Evolutionary conservation across 805 yeast species (phyloP).

Genomic region (Wickerhamomyces bovis): DNA sequence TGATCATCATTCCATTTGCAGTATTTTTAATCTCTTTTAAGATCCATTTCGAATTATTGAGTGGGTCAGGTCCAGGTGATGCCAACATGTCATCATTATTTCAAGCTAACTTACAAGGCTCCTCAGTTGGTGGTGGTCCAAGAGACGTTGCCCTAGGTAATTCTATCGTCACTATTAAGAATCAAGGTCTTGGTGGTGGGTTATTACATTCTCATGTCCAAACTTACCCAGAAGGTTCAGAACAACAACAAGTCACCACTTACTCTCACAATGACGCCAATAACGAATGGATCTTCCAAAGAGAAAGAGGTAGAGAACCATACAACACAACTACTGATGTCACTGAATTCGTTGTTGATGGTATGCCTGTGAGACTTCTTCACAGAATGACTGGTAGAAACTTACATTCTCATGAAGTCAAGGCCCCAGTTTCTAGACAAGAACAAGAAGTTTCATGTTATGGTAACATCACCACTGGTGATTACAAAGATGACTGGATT

Average conservation of each 20-base stretch:
- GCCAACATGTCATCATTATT: conserved; percentile 74
- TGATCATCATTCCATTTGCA: conserved; percentile 56
- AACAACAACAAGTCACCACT: conserved; percentile 91
- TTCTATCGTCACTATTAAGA: conserved; percentile 37
- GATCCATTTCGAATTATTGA: conserved; percentile 66
- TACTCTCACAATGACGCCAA: conserved; percentile 86
- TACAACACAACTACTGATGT: conserved; percentile 18
- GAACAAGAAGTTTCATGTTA: conserved; percentile 80
- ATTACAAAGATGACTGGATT: conserved; percentile 71
- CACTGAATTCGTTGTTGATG: conserved; percentile 41
- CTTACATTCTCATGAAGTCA: conserved; percentile 75
- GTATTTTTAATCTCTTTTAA: conserved; percentile 66
- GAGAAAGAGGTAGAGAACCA: conserved; percentile 37
- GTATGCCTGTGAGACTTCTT: conserved; percentile 61
- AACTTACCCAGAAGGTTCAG: conserved; percentile 83
- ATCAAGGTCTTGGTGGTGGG: conserved; percentile 73
- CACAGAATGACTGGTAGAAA: conserved; percentile 70
- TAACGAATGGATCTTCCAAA: conserved; percentile 73
- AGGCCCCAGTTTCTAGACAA: conserved; percentile 64
- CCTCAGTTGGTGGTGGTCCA: conserved; percentile 59
- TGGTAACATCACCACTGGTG: conserved; percentile 61
- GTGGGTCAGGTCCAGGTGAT: conserved; percentile 77
- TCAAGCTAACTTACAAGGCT: conserved; percentile 70
- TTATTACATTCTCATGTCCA: conserved; percentile 75
- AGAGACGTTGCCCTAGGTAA: conserved; percentile 59